Percentiles rank a stretch among this genome's conserved stretches.
These are phyloP conservation scores for Circinella umbellata DNA, from an alignment of 371 early-diverging fungal genomes.

Conservation along the genomic window DNA sequence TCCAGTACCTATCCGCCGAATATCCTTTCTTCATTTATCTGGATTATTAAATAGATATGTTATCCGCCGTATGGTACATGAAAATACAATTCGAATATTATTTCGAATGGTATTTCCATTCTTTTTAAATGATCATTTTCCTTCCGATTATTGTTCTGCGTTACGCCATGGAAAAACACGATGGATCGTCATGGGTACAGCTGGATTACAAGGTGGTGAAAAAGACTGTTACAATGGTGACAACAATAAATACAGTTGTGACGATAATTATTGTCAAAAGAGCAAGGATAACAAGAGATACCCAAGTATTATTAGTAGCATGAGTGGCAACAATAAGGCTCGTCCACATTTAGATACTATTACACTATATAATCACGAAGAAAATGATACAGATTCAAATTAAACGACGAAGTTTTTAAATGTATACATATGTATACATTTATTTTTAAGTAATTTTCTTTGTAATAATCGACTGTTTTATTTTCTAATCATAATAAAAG, in stretches of 20 bases:
- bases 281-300: background rate
- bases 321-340: background rate
- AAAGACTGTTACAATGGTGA: background rate
- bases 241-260: background rate
- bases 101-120: constrained; percentile 58
- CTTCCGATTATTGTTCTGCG: constrained; percentile 55
- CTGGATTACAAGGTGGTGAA: constrained; percentile 34
- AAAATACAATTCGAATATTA: constrained; percentile 49
- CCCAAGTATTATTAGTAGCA: background rate
- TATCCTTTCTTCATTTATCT: constrained; percentile 60
- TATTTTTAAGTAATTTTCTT: too few species aligned
- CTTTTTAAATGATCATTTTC: constrained; percentile 64
- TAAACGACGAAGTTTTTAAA: background rate
- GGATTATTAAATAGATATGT: constrained; percentile 54
- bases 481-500: too few species aligned
- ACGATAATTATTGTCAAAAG: background rate
- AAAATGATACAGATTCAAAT: background rate
- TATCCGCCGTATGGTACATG: constrained; percentile 48
- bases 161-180: constrained; percentile 45
- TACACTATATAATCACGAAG: background rate
- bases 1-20: constrained; percentile 50
- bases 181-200: constrained; percentile 46
- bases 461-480: too few species aligned
- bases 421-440: too few species aligned
- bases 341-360: background rate